These are phyloP conservation scores for Forsythia viridissima DNA, from an alignment of 257 asterid genomes.

Conservation along the genomic window DNA sequence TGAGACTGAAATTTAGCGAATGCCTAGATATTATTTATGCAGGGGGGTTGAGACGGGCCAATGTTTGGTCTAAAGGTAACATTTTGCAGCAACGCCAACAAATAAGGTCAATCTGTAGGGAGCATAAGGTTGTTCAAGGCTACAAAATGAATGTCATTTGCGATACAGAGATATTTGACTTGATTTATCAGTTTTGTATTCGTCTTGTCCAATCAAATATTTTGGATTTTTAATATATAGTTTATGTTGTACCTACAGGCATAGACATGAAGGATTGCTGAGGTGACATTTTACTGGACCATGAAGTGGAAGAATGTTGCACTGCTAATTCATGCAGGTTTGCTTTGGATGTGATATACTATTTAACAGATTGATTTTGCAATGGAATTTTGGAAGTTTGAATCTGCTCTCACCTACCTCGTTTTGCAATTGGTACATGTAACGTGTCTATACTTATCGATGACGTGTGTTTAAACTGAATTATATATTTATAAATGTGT, in stretches of 20 bases:
- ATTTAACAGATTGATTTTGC: background rate
- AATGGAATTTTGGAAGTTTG: background rate
- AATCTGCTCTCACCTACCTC: background rate
- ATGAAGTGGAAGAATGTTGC: background rate
- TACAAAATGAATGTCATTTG: background rate
- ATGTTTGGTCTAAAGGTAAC: background rate
- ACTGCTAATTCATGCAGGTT: background rate
- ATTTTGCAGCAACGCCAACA: background rate
- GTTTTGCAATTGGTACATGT: background rate
- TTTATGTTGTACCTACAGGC: background rate
- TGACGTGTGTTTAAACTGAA: background rate
- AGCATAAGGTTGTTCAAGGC: background rate
- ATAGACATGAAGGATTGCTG: background rate
- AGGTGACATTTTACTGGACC: background rate
- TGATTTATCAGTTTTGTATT: background rate
- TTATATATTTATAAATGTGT: background rate
- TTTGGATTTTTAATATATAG: background rate
- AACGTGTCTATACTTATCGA: background rate
- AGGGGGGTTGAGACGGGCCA: background rate
- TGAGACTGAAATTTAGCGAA: background rate
- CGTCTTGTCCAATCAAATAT: background rate
- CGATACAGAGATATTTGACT: background rate
- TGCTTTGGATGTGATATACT: background rate
- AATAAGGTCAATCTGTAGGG: background rate
- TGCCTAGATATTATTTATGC: background rate